A percentile compares a stretch with the other conserved stretches of the same genome.
phyloP scores from a whole-genome alignment of 345 rosid genomes.

The Arabidopsis thaliana region DNA sequence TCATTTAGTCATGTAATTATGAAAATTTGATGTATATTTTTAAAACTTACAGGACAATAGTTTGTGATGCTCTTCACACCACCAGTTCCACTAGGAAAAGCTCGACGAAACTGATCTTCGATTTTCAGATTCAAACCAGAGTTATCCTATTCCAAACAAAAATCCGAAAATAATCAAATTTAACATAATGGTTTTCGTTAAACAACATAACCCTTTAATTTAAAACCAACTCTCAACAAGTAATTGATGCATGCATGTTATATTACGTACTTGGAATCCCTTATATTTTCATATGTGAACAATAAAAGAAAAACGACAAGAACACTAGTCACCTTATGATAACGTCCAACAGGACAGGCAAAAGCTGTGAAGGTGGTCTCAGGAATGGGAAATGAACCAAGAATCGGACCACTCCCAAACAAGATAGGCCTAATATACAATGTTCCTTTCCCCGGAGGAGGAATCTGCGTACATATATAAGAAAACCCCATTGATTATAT shows the following conservation, averaged over 20 bases:
- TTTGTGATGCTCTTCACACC: slow-evolving; percentile 63
- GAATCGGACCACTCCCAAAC: slow-evolving; percentile 59
- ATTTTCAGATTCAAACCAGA: slow-evolving; percentile 51
- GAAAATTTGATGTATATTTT: neutral
- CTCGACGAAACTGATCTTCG: slow-evolving; percentile 59
- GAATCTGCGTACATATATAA: slow-evolving; percentile 50
- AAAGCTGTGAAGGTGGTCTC: slow-evolving; percentile 57
- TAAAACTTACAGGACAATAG: slow-evolving; percentile 58
- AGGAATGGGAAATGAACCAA: slow-evolving; percentile 61
- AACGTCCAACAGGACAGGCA: slow-evolving; percentile 65
- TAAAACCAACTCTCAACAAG: no score
- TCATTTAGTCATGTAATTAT: neutral
- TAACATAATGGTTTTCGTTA: neutral
- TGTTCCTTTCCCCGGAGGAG: slow-evolving; percentile 69
- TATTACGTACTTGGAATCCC: no score
- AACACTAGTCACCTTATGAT: slow-evolving; percentile 44
- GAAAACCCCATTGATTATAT: neutral
- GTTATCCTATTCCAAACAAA: slow-evolving; percentile 39
- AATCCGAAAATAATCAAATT: neutral
- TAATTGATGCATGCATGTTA: neutral
- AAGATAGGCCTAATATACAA: slow-evolving; percentile 69
- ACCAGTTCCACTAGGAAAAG: slow-evolving; percentile 72
- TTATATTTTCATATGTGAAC: neutral
- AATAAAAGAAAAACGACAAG: neutral
- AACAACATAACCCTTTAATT: neutral